These are phyloP conservation scores for Fusarium euwallaceae DNA, from an alignment of 2,329 filamentous ascomycete species.

Conservation along the genomic window DNA sequence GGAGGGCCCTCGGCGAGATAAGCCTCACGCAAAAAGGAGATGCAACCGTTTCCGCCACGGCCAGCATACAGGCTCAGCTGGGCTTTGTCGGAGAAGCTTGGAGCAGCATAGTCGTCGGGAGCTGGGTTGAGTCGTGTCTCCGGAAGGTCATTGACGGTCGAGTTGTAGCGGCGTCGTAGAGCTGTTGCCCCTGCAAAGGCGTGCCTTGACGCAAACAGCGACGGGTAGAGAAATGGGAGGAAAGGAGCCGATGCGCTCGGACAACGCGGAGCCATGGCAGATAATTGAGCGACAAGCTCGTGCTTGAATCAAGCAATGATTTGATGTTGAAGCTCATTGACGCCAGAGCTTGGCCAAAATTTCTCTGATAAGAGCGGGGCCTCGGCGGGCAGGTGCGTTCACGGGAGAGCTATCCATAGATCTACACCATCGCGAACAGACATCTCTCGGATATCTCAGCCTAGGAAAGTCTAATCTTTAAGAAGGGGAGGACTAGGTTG, in stretches of 20 bases:
- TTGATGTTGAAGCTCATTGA: constrained; percentile 20
- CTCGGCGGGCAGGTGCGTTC: neutral
- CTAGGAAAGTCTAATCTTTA: neutral
- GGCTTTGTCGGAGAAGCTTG: constrained; percentile 90
- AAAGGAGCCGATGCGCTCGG: constrained; percentile 42
- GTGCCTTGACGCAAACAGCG: constrained; percentile 51
- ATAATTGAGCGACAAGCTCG: constrained; percentile 14
- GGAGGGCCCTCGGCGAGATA: constrained; percentile 90
- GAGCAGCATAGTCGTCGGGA: constrained; percentile 85
- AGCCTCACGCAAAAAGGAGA: constrained; percentile 93
- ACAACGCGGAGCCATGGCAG: constrained; percentile 48
- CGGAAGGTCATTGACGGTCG: constrained; percentile 55
- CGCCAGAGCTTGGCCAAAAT: constrained; percentile 23
- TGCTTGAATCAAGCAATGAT: neutral
- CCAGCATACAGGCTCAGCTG: constrained; percentile 83
- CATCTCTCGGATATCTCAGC: neutral
- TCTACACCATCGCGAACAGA: neutral
- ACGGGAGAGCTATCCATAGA: neutral
- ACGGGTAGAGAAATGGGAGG: constrained; percentile 64
- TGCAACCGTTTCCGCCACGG: constrained; percentile 88
- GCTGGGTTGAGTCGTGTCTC: constrained; percentile 79
- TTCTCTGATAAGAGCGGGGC: constrained; percentile 14
- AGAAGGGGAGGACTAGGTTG: neutral
- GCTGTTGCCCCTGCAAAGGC: constrained; percentile 17
- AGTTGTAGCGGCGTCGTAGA: constrained; percentile 43